A percentile compares a stretch with the other conserved stretches of the same genome.
Evolutionary conservation across 106 monocot genomes (phyloP).

Genomic region (Agapanthus africanus): DNA sequence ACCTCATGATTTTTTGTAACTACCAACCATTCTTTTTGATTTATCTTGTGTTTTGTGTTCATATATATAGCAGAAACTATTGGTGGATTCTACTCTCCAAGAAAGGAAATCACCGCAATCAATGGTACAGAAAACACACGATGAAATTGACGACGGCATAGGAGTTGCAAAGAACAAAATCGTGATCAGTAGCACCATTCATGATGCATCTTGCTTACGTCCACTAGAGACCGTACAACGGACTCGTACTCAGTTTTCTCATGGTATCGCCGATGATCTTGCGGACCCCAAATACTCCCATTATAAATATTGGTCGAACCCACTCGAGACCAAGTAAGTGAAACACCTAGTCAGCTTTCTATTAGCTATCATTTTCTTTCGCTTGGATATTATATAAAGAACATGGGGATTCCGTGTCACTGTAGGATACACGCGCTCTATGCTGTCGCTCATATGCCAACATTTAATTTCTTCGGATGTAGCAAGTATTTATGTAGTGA

Average conservation of each 20-base stretch:
- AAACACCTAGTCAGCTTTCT: not conserved
- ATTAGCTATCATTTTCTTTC: not conserved
- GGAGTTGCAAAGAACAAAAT: too few relatives aligned
- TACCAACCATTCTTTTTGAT: too few relatives aligned
- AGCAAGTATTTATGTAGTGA: too few relatives aligned
- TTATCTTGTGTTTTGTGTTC: too few relatives aligned
- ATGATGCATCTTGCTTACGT: conserved; percentile 34
- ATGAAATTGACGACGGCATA: conserved; percentile 31
- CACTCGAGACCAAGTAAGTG: conserved; percentile 42
- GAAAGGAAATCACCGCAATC: conserved; percentile 8
- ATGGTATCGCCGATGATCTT: conserved; percentile 50
- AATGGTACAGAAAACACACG: conserved; percentile 32
- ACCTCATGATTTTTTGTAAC: too few relatives aligned
- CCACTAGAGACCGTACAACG: too few relatives aligned
- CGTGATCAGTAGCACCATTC: too few relatives aligned
- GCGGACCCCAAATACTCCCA: conserved; percentile 42
- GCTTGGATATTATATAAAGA: too few relatives aligned
- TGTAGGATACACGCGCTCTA: too few relatives aligned
- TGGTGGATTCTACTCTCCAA: not conserved
- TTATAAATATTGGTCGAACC: conserved; percentile 59
- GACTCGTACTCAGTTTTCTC: conserved; percentile 50
- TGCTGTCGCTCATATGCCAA: too few relatives aligned
- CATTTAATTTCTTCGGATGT: too few relatives aligned
- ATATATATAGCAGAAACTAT: conserved; percentile 10
- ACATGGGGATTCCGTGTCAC: too few relatives aligned